Conservation (phyloP, 164 flowering plant species). For the Piper longum region DNA sequence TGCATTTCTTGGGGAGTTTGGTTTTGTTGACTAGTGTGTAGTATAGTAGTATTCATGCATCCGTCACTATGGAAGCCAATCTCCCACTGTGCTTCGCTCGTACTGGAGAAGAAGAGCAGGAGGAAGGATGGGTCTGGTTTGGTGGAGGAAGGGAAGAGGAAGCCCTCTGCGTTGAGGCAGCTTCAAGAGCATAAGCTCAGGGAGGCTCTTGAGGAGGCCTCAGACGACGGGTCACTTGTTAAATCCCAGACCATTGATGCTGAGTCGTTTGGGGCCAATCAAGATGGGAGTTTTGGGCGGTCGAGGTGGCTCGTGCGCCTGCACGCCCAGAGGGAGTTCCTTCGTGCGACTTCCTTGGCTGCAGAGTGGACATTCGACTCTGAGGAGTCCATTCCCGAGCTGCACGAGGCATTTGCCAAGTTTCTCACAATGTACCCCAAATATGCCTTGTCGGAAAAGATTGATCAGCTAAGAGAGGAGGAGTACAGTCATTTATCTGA, state of each 20-base stretch:
- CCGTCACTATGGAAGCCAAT: conserved; percentile 80
- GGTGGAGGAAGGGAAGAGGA: conserved; percentile 24
- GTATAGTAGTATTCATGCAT: conserved; percentile 31
- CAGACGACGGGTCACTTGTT: conserved; percentile 72
- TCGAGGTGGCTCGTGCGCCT: conserved; percentile 53
- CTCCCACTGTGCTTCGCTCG: conserved; percentile 72
- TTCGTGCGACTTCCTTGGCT: conserved; percentile 48
- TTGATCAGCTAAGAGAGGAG: conserved; percentile 44
- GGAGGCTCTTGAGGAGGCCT: conserved; percentile 88
- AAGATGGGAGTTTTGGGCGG: conserved; percentile 32
- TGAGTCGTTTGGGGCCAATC: conserved; percentile 22
- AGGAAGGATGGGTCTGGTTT: conserved; percentile 42
- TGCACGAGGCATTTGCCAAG: conserved; percentile 34
- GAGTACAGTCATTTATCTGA: conserved; percentile 44
- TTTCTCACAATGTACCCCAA: conserved; percentile 69
- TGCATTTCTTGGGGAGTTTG: neutral
- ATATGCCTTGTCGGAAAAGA: conserved; percentile 45
- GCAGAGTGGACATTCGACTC: conserved; percentile 36
- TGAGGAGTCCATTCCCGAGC: conserved; percentile 34
- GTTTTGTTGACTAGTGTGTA: conserved; percentile 6
- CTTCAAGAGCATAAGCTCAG: conserved; percentile 74
- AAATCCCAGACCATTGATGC: conserved; percentile 52
- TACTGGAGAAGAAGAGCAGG: conserved; percentile 62
- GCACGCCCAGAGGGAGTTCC: conserved; percentile 49
- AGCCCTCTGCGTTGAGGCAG: conserved; percentile 41